Evolutionary conservation across 2,329 filamentous ascomycete species (phyloP), one percentile per base, ranked within the genome.

Genomic region (Aspergillus carbonarius): DNA sequence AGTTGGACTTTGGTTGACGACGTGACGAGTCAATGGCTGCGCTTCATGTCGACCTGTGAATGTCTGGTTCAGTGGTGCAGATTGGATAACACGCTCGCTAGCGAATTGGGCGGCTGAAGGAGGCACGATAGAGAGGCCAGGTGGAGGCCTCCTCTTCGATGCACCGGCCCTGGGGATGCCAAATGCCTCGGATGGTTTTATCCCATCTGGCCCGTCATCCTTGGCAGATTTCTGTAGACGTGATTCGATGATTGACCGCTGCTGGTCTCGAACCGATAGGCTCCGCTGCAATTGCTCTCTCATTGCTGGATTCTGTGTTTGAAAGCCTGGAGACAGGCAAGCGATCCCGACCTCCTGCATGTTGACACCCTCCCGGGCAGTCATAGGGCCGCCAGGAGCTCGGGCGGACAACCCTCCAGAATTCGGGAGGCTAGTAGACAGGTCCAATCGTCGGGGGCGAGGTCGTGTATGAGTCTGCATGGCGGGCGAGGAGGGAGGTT

Each of bases 281-380:
- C 95, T 98, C 66, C 93, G 87, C 77, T 98, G 92, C 54, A 99
- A 81, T 76, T 98, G 93, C 76, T 96, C 92, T 72, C 95, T 89
- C 92, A 97, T 96, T 18, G 90, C 85, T n/a, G 95, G 93, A 75
- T 99, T 92, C 68, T 98, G 91, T 15, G 95, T 98, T 65, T 96
- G 88, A 70, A 99, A 98, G 55, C 95, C 95, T 0, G 95, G 95
- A 2, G 95, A 98, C 56, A 99, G 82, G 70, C 95, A 99, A 42
- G 93, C 93, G 57, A 98, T 83, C 58, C 95, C 95, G 25, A 98
- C 90, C 76, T 97, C 92, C 69, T 96, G 92, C 71, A 98, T 93
- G 42, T 84, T 90, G 37, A 95, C 79, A 20, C 88, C 85, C 47
- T 96, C 91, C 66, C 91, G 85, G 23, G 88, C 88, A 8, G 91